Conservation (phyloP, 2,329 filamentous ascomycete genomes). For the Sporothrix protearum region DNA sequence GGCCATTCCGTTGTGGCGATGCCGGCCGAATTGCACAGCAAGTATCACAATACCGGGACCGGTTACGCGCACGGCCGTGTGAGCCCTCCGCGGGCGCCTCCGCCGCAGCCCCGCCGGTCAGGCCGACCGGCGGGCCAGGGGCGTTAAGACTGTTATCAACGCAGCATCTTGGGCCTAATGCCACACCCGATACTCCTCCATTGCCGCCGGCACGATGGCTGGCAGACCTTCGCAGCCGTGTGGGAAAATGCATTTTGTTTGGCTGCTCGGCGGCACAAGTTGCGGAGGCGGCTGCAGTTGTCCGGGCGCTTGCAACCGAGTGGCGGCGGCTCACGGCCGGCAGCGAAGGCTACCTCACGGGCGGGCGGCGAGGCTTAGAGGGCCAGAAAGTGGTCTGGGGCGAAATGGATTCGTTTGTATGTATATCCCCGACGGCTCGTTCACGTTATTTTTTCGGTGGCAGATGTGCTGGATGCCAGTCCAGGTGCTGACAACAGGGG, state of each 20-base stretch:
- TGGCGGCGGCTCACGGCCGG: conserved; percentile 72
- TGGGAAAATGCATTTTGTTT: conserved; percentile 73
- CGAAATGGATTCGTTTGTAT: conserved; percentile 65
- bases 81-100: background rate
- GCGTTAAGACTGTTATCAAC: background rate
- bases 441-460: background rate
- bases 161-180: background rate
- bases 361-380: conserved; percentile 58
- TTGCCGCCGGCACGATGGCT: conserved; percentile 56
- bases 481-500: background rate
- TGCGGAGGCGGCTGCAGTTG: conserved; percentile 54
- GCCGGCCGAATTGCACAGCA: background rate
- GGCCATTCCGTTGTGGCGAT: background rate
- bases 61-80: background rate
- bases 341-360: conserved; percentile 70
- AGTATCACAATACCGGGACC: background rate
- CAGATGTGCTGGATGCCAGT: background rate
- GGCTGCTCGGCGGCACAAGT: conserved; percentile 61
- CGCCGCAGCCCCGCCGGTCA: background rate
- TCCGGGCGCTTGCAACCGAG: conserved; percentile 57
- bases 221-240: conserved; percentile 59
- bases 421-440: conserved; percentile 25
- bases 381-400: conserved; percentile 73
- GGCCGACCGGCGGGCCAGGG: background rate
- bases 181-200: background rate